Percentiles rank a stretch among this genome's conserved stretches.
Evolutionary conservation across 208 protist species (phyloP).

Genomic region (Tetramitus jugosus): DNA sequence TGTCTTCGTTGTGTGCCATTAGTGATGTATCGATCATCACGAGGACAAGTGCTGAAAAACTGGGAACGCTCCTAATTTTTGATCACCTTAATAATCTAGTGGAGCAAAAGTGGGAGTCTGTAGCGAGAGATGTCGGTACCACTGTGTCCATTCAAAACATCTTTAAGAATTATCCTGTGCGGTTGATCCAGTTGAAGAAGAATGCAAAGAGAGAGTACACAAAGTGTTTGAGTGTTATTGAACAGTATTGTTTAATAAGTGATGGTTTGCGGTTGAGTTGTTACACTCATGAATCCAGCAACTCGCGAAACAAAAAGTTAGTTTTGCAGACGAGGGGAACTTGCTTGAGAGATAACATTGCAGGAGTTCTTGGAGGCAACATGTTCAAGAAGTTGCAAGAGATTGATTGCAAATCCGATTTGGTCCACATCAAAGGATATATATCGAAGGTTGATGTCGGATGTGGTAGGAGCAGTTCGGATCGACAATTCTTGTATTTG

Average conservation of each 20-base stretch:
- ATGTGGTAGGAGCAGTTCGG: conserved; percentile 28
- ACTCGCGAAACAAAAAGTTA: too few species aligned
- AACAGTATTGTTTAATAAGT: conserved; percentile 46
- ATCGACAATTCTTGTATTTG: conserved; percentile 46
- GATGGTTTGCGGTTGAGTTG: neutral
- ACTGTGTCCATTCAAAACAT: conserved; percentile 59
- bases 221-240: conserved; percentile 37
- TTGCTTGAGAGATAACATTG: neutral
- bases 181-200: conserved; percentile 66
- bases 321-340: neutral
- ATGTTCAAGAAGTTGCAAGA: too few species aligned
- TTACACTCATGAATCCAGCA: neutral
- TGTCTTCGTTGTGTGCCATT: conserved; percentile 4
- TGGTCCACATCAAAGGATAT: conserved; percentile 27
- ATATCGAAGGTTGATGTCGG: conserved; percentile 23
- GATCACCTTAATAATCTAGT: conserved; percentile 18
- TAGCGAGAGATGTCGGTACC: conserved; percentile 49
- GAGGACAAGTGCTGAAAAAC: neutral
- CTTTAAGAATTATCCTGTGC: conserved; percentile 73
- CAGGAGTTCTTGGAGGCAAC: neutral
- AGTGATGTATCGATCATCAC: neutral
- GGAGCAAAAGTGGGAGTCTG: neutral
- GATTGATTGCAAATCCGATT: too few species aligned
- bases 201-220: conserved; percentile 54
- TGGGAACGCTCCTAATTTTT: neutral